These are phyloP conservation scores for Grigorovia jiainica DNA, from an alignment of 805 yeast genomes.

Conservation along the genomic window DNA sequence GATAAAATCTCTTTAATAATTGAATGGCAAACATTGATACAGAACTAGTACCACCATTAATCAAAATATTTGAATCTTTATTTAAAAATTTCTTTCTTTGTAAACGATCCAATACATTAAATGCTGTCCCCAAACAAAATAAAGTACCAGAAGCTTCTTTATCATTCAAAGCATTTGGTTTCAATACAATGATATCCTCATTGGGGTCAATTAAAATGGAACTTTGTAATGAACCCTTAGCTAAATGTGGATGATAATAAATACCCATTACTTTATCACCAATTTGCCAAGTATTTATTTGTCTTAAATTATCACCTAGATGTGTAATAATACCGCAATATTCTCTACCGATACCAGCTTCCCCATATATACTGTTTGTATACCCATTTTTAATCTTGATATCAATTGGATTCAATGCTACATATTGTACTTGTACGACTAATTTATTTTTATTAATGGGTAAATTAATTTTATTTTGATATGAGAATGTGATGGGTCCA, in stretches of 20 bases:
- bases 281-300: constrained; percentile 30
- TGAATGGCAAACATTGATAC: constrained; percentile 59
- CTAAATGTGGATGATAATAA: constrained; percentile 40
- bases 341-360: constrained; percentile 63
- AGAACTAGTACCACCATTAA: constrained; percentile 73
- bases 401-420: constrained; percentile 60
- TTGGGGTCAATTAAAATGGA: constrained; percentile 46
- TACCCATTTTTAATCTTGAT: constrained; percentile 50
- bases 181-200: constrained; percentile 37
- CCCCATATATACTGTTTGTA: constrained; percentile 40
- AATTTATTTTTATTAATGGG: constrained; percentile 42
- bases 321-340: constrained; percentile 51
- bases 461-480: constrained; percentile 41
- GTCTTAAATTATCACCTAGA: constrained; percentile 39
- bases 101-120: constrained; percentile 31
- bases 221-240: constrained; percentile 50
- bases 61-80: constrained; percentile 41
- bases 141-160: constrained; percentile 60
- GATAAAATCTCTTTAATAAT: constrained; percentile 42
- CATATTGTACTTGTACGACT: constrained; percentile 49
- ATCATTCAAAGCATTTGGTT: constrained; percentile 38
- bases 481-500: constrained; percentile 37
- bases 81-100: constrained; percentile 23
- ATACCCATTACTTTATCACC: constrained; percentile 65
- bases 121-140: constrained; percentile 56